These are phyloP conservation scores for Iris macrosiphon DNA, from an alignment of 106 monocot species.

Conservation along the genomic window DNA sequence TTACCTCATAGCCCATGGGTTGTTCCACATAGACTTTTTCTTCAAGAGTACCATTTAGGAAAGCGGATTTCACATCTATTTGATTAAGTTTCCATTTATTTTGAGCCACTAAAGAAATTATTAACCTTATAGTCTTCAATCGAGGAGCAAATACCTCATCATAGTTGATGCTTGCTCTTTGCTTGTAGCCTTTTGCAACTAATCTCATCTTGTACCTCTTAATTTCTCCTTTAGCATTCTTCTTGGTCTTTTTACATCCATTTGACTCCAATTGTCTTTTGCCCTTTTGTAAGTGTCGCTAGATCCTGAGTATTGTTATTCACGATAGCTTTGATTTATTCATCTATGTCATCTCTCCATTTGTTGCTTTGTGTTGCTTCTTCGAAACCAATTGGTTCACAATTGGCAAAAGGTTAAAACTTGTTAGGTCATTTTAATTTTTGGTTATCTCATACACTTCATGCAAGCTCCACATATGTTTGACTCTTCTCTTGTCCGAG, in stretches of 20 bases:
- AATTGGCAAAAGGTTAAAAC: no score
- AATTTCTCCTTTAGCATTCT: not conserved
- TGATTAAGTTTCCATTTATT: constrained; percentile 2
- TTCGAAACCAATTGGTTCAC: no score
- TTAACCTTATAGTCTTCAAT: not conserved
- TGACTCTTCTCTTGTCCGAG: no score
- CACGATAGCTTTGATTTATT: no score
- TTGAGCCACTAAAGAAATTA: constrained; percentile 2
- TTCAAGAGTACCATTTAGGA: not conserved
- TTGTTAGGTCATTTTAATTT: no score
- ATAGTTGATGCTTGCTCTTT: not conserved
- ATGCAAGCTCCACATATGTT: no score
- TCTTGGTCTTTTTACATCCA: not conserved
- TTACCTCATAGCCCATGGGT: not conserved
- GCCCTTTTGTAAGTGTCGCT: no score
- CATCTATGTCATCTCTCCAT: no score
- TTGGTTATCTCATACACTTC: no score
- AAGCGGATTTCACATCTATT: not conserved
- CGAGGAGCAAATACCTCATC: constrained; percentile 3
- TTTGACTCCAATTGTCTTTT: no score
- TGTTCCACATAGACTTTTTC: constrained; percentile 1
- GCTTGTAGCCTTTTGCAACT: not conserved
- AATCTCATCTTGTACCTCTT: not conserved
- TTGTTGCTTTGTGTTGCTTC: no score
- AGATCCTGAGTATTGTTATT: no score